phyloP scores from a whole-genome alignment of 495 filamentous ascomycete species.

The Trichocladium uniseriatum region DNA sequence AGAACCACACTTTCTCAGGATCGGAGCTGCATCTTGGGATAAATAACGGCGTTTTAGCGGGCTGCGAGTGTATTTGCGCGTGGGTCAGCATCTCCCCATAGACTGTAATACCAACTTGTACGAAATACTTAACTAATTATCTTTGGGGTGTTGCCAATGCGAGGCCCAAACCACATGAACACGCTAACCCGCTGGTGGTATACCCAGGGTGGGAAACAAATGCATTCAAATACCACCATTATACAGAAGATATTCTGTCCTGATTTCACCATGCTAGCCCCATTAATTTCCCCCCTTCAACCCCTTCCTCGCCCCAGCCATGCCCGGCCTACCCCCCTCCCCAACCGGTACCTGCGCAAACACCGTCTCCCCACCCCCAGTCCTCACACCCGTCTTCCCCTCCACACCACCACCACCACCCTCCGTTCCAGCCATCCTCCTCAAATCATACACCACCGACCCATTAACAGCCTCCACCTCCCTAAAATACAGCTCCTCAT shows the following conservation, averaged over 20 bases:
- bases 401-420: neutral
- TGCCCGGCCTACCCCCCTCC: neutral
- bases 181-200: no score
- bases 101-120: constrained; percentile 17
- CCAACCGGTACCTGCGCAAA: neutral
- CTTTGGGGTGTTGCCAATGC: no score
- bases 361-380: neutral
- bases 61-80: constrained; percentile 3
- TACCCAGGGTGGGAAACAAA: no score
- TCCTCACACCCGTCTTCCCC: no score
- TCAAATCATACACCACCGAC: constrained; percentile 19
- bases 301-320: neutral
- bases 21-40: neutral
- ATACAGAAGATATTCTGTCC: no score
- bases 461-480: constrained; percentile 24
- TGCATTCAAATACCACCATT: no score
- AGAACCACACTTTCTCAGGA: no score
- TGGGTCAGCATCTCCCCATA: constrained; percentile 14
- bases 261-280: neutral
- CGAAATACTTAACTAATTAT: neutral
- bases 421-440: constrained; percentile 14
- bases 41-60: constrained; percentile 6
- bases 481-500: constrained; percentile 26
- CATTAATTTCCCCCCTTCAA: neutral
- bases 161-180: no score